These are phyloP conservation scores for Oenanthe javanica DNA, from an alignment of 140 eudicot species.

Conservation along the genomic window DNA sequence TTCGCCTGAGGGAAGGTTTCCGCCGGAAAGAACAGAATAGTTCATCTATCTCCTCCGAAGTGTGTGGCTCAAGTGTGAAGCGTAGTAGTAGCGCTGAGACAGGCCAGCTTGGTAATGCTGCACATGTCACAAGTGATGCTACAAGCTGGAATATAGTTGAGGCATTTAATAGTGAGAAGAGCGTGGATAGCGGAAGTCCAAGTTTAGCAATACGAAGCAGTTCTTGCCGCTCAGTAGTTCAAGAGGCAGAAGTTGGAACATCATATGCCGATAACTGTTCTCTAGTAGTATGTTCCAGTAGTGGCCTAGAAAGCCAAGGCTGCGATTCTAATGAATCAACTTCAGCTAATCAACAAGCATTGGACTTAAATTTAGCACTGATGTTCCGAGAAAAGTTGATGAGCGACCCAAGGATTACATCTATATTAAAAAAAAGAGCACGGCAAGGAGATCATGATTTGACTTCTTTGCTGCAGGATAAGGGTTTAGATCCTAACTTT, in stretches of 20 bases:
- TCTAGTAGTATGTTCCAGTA: conserved; percentile 62
- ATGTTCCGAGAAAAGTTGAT: conserved; percentile 87
- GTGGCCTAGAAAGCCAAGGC: conserved; percentile 96
- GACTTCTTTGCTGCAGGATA: conserved; percentile 76
- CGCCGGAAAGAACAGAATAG: conserved; percentile 85
- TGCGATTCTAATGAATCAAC: conserved; percentile 78
- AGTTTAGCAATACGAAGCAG: conserved; percentile 76
- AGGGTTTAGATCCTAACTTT: conserved; percentile 95
- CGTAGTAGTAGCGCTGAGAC: conserved; percentile 97
- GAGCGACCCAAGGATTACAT: conserved; percentile 80
- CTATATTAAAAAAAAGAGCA: conserved; percentile 61
- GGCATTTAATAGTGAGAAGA: conserved; percentile 74
- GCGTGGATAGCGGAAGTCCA: conserved; percentile 94
- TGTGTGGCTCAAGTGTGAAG: conserved; percentile 92
- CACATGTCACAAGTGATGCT: conserved; percentile 61
- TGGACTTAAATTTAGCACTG: conserved; percentile 74
- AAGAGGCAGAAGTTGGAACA: conserved; percentile 71
- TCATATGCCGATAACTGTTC: conserved; percentile 47
- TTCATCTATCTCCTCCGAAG: conserved; percentile 94
- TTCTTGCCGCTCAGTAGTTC: conserved; percentile 85
- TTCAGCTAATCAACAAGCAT: conserved; percentile 52
- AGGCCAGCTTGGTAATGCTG: conserved; percentile 66
- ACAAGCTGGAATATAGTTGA: conserved; percentile 66
- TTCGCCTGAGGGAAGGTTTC: conserved; percentile 91
- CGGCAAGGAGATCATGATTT: conserved; percentile 72